phyloP scores from a whole-genome alignment of 768 basidiomycete species.

The Boletus huronensis region DNA sequence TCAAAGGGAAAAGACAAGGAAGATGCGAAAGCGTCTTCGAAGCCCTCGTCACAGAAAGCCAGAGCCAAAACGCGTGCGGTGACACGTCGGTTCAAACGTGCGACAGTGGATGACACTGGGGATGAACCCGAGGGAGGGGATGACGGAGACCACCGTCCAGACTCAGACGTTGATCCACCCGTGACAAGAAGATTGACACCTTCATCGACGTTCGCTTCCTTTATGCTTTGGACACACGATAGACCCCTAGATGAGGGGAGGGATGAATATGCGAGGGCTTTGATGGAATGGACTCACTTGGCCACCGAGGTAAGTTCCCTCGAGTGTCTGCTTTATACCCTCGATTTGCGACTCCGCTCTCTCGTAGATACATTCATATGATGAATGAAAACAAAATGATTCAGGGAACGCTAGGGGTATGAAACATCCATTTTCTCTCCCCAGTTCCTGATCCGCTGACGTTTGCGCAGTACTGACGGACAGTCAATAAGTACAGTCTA shows the following conservation, averaged over 20 bases:
- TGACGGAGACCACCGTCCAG: constrained; percentile 17
- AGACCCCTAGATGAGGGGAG: constrained; percentile 60
- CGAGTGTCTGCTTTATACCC: neutral
- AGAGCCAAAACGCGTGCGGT: constrained; percentile 10
- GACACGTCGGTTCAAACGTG: constrained; percentile 22
- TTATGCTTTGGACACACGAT: constrained; percentile 78
- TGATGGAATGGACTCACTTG: constrained; percentile 69
- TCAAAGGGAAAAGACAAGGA: constrained; percentile 18
- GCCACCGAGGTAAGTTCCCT: constrained; percentile 52
- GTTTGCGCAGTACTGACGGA: neutral
- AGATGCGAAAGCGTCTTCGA: neutral
- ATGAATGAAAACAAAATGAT: constrained; percentile 9
- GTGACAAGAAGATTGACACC: constrained; percentile 41
- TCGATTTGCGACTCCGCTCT: neutral
- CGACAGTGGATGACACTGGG: constrained; percentile 29
- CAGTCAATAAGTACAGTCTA: neutral
- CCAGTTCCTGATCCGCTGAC: neutral
- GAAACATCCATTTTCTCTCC: neutral
- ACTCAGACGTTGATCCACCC: neutral
- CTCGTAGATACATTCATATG: constrained; percentile 26
- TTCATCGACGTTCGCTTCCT: constrained; percentile 54
- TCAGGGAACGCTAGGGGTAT: neutral
- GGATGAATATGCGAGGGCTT: constrained; percentile 68
- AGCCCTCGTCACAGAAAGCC: constrained; percentile 1
- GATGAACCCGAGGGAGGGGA: constrained; percentile 24